Percentiles rank a stretch among this genome's conserved stretches.
These are phyloP conservation scores for Vitis hybrid DNA, from an alignment of 177 flowering plant species.

Conservation along the genomic window DNA sequence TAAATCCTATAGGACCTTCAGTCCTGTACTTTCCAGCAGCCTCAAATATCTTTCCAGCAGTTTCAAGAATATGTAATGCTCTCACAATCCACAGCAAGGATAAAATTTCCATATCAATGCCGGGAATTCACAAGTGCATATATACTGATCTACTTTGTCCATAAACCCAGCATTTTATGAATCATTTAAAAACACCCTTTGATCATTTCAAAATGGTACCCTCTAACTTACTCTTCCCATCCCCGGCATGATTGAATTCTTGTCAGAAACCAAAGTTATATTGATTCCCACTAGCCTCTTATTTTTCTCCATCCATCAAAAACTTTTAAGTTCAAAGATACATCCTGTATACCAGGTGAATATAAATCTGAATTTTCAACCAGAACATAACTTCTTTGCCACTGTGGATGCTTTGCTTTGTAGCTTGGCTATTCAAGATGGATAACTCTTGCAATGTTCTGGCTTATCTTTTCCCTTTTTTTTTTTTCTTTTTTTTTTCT, in stretches of 20 bases:
- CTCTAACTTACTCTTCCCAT: conserved; percentile 59
- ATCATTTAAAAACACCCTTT: conserved; percentile 51
- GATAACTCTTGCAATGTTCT: conserved; percentile 79
- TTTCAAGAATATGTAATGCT: conserved; percentile 39
- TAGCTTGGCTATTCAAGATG: conserved; percentile 76
- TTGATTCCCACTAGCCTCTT: no score
- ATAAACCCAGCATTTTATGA: conserved; percentile 35
- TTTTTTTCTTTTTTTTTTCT: no score
- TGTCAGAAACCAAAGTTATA: conserved; percentile 4
- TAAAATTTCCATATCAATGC: conserved; percentile 71
- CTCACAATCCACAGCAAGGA: conserved; percentile 75
- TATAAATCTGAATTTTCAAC: conserved; percentile 66
- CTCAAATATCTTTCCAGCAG: conserved; percentile 49
- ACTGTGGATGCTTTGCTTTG: conserved; percentile 89
- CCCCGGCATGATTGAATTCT: conserved; percentile 39
- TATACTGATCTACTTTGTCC: conserved; percentile 51
- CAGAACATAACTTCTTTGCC: conserved; percentile 66
- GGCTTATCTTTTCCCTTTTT: no score
- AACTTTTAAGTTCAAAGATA: conserved; percentile 65
- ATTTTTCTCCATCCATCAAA: conserved; percentile 74
- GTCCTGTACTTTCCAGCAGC: conserved; percentile 54
- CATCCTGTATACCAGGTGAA: conserved; percentile 56
- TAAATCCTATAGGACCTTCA: conserved; percentile 78
- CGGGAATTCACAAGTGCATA: conserved; percentile 50
- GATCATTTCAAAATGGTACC: conserved; percentile 70